Evolutionary conservation across 352 stramenopile genomes (phyloP).

Genomic region (Globisporangium solare): DNA sequence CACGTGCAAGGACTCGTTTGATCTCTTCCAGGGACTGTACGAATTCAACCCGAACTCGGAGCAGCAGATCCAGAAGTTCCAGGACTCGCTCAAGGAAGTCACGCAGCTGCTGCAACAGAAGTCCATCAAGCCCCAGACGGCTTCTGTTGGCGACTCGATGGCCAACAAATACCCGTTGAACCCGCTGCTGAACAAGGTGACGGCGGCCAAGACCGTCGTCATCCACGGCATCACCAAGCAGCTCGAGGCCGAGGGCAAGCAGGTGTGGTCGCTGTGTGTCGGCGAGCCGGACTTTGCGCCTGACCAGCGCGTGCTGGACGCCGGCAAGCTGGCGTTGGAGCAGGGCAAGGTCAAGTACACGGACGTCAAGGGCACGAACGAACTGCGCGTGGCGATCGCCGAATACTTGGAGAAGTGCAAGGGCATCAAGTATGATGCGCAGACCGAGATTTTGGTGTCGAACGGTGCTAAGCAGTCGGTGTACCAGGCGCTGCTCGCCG

Average conservation of each 20-base stretch:
- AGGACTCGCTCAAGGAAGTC: conserved; percentile 55
- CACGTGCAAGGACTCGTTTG: conserved; percentile 96
- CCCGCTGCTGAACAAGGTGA: conserved; percentile 79
- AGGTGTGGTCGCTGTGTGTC: conserved; percentile 91
- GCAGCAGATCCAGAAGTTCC: conserved; percentile 75
- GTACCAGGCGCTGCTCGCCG: conserved; percentile 91
- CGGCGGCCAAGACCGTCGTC: conserved; percentile 89
- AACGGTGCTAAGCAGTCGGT: conserved; percentile 96
- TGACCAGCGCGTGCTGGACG: conserved; percentile 85
- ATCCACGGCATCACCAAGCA: conserved; percentile 94
- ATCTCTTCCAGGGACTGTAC: conserved; percentile 98
- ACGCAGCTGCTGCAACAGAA: conserved; percentile 33
- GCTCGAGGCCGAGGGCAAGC: conserved; percentile 90
- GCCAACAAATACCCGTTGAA: conserved; percentile 58
- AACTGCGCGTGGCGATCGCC: conserved; percentile 87
- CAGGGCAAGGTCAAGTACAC: conserved; percentile 93
- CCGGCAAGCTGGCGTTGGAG: conserved; percentile 64
- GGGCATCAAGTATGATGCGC: conserved; percentile 83
- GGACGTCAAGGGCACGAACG: conserved; percentile 88
- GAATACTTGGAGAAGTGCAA: conserved; percentile 90
- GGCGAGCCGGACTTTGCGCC: conserved; percentile 95
- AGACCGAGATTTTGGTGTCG: conserved; percentile 92
- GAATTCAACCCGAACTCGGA: conserved; percentile 94
- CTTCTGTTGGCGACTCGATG: conserved; percentile 25
- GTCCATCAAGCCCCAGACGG: neutral